phyloP scores from a whole-genome alignment of 129 eudicot species.

The Centrapalus pauciflorus region DNA sequence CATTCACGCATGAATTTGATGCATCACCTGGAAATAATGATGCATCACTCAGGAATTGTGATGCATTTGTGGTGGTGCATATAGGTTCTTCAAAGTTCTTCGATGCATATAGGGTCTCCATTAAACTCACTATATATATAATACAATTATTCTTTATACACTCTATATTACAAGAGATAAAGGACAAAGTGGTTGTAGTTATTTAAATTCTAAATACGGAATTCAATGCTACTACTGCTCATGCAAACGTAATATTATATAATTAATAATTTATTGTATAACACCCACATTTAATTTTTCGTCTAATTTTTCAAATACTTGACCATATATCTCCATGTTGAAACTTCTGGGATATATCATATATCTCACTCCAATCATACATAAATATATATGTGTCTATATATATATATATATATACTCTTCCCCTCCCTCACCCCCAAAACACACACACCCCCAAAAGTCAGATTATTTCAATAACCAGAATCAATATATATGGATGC shows the following conservation, averaged over 20 bases:
- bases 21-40: no score
- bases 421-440: background rate
- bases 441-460: background rate
- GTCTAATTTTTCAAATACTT: constrained; percentile 19
- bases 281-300: constrained; percentile 21
- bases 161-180: background rate
- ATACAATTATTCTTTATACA: background rate
- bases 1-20: no score
- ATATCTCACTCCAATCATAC: background rate
- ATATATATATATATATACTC: no score
- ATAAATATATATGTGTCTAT: no score
- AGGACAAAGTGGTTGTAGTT: constrained; percentile 3
- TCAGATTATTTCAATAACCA: background rate
- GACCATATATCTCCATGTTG: constrained; percentile 24
- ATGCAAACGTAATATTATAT: constrained; percentile 15
- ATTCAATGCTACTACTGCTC: constrained; percentile 2
- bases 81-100: no score
- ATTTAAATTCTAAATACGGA: constrained; percentile 5
- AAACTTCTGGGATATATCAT: constrained; percentile 12
- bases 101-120: no score
- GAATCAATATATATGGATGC: no score
- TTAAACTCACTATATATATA: no score
- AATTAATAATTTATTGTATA: background rate
- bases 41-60: no score
- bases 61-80: no score